Percentiles rank a stretch among this genome's conserved stretches.
phyloP scores from a whole-genome alignment of 2,329 filamentous ascomycete species.

The Fonsecaea monophora region DNA sequence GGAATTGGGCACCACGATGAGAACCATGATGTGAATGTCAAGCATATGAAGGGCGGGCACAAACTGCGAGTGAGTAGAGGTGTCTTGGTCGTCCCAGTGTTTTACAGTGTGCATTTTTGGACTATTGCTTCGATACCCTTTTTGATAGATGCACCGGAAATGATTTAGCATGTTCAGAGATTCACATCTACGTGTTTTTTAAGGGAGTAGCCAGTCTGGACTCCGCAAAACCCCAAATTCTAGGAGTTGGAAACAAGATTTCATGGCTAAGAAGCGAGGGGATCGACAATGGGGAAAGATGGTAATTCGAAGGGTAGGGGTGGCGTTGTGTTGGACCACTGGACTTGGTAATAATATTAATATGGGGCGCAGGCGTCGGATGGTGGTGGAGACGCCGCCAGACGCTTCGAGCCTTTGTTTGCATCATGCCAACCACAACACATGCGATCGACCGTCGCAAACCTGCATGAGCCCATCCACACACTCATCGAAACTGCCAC shows the following conservation, averaged over 20 bases:
- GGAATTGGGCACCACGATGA: neutral
- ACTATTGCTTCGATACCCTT: slow-evolving; percentile 1
- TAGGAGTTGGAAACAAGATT: neutral
- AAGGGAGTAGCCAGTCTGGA: too few relatives aligned
- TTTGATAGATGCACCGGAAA: neutral
- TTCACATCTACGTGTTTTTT: neutral
- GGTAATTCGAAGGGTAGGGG: too few relatives aligned
- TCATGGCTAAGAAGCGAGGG: neutral
- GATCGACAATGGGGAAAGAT: neutral
- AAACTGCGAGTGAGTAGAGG: neutral
- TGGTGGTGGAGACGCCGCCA: neutral
- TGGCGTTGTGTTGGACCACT: neutral
- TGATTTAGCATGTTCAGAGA: neutral
- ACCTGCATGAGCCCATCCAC: neutral
- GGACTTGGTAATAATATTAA: neutral
- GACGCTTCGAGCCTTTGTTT: neutral
- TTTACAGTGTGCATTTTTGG: neutral
- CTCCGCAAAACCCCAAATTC: neutral
- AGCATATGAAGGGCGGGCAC: neutral
- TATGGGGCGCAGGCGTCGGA: neutral
- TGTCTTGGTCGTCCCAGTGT: neutral
- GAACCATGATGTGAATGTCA: neutral
- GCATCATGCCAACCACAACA: slow-evolving; percentile 1
- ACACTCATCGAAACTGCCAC: slow-evolving; percentile 1
- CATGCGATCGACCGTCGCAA: slow-evolving; percentile 5